A percentile compares a stretch with the other conserved stretches of the same genome.
phyloP scores from a whole-genome alignment of 192 early-diverging fungal genomes.

The Thoreauomyces humboldtii region DNA sequence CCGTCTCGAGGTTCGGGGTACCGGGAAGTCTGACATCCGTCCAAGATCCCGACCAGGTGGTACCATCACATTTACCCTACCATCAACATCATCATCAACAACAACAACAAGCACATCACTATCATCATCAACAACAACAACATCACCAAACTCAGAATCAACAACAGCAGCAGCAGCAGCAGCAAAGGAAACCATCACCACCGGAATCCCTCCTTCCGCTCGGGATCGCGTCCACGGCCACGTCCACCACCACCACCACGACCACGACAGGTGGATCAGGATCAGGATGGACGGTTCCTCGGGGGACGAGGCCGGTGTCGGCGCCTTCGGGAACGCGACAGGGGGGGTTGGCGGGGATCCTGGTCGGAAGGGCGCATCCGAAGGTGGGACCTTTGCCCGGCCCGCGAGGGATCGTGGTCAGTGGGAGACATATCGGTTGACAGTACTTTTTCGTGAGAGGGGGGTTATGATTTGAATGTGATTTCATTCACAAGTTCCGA shows the following conservation, averaged over 20 bases:
- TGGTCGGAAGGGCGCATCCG: slow-evolving; percentile 2
- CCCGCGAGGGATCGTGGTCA: neutral
- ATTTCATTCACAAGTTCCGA: no score
- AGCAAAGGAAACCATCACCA: neutral
- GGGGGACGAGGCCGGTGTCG: neutral
- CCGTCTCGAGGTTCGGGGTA: neutral
- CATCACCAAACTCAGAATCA: neutral
- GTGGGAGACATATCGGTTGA: slow-evolving; percentile 1
- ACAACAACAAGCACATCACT: no score
- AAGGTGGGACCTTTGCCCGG: neutral
- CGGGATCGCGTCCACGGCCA: neutral
- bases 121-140: neutral
- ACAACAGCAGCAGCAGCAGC: neutral
- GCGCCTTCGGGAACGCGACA: neutral
- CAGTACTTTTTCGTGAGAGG: no score
- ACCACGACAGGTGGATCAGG: no score
- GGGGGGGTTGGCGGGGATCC: neutral
- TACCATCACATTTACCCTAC: no score
- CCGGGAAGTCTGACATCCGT: neutral
- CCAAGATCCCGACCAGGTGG: no score
- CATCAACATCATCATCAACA: no score
- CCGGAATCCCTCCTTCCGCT: neutral
- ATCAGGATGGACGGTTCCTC: neutral
- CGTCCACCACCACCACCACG: no score
- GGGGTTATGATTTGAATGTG: no score